Conservation (phyloP, 768 basidiomycete species). For the Russula sp. region DNA sequence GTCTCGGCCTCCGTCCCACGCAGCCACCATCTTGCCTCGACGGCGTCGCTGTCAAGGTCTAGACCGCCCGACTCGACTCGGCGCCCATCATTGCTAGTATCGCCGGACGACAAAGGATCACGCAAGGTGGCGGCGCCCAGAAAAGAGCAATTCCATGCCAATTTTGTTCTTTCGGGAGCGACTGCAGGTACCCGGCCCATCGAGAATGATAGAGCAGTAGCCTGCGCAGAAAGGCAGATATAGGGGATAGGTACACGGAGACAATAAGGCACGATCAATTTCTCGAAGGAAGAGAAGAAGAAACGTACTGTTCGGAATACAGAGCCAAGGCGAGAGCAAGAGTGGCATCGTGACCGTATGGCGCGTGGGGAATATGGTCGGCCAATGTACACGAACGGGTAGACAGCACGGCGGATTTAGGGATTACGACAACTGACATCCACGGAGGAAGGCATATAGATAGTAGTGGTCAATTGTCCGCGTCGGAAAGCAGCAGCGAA, state of each 20-base stretch:
- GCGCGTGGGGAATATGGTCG: conserved; percentile 28
- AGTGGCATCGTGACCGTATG: conserved; percentile 30
- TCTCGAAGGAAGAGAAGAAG: neutral
- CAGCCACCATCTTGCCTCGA: conserved; percentile 27
- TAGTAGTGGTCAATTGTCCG: neutral
- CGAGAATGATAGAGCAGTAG: conserved; percentile 27
- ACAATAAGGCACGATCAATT: conserved; percentile 4
- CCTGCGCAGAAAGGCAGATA: conserved; percentile 21
- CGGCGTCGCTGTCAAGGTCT: conserved; percentile 24
- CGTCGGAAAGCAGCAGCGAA: conserved; percentile 5
- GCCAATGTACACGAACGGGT: conserved; percentile 30
- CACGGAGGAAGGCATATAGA: conserved; percentile 7
- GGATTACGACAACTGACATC: conserved; percentile 32
- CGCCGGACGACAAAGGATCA: conserved; percentile 10
- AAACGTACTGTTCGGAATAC: conserved; percentile 32
- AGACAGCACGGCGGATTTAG: conserved; percentile 33
- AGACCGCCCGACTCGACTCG: conserved; percentile 2
- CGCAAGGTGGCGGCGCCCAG: conserved; percentile 27
- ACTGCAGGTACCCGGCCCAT: conserved; percentile 34
- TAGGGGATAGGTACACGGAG: neutral
- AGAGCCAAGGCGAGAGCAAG: conserved; percentile 34
- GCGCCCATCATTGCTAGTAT: conserved; percentile 2
- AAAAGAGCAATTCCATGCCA: conserved; percentile 34
- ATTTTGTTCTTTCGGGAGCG: conserved; percentile 29
- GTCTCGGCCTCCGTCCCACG: conserved; percentile 23